Evolutionary conservation across 1,284 basidiomycete species (phyloP), one percentile per base, ranked within the genome.

Genomic region (Volvariella surrecta): DNA sequence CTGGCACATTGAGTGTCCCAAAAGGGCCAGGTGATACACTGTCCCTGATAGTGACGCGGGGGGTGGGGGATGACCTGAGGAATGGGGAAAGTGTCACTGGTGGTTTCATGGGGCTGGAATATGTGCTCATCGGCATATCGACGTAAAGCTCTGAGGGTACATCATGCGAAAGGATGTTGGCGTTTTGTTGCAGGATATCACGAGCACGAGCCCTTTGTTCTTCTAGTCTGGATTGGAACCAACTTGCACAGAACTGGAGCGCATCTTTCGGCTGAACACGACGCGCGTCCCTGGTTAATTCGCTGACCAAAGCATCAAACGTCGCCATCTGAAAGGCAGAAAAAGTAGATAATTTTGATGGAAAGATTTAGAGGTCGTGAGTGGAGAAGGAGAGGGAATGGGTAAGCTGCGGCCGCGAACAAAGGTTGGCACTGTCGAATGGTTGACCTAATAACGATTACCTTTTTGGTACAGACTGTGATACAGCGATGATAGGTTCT

Each of bases 191-290:
- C 15, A 87, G 69, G 43, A 75, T 61, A 66, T 89, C 79, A 48
- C 84, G 76, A 40, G 77, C 76, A 51, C 82, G 73, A 40, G 76
- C 71, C 47, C 86, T 73, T 58, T 94, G 85, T 58, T 93, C 81
- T 58, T 92, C 85, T 46, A 94, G 70, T 47, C 89, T 78, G 47
- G 73, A 71, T 58, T 94, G 88, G 68, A 97, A 97, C 94, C 94
- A 98, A 59, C 84, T 92, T 42, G 93, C 84, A 57, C 90, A 95
- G 68, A 90, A 97, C 63, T 97, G 94, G 42, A 96, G 79, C 3
- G 86, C 77, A 58, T 97, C 94, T 54, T 77, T 78, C 15, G 93
- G 94, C 56, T 91, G 86, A 13, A 82, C 86, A 50, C 88, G 80
- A 32, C 87, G 72, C 39, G 79, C 79, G 62, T 96, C 94, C 57